Evolutionary conservation across 2,329 filamentous ascomycete species (phyloP).

Genomic region (Penicillium janthinellum): DNA sequence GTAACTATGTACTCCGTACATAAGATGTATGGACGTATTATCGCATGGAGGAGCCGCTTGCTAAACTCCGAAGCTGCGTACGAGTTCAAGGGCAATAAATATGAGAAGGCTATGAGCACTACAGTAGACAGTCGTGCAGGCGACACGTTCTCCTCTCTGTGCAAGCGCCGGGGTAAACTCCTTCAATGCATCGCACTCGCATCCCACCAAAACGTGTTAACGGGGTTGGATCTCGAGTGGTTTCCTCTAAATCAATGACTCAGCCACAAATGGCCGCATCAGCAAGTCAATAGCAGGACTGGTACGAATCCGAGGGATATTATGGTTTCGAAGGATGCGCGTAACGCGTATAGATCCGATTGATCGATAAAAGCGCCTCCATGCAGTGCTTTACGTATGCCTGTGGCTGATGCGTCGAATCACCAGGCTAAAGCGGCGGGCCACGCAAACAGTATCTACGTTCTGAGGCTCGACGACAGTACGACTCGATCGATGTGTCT

Average conservation of each 20-base stretch:
- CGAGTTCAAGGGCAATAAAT: background rate
- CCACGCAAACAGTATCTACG: background rate
- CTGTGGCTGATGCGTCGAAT: background rate
- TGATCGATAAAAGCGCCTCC: conserved; percentile 3
- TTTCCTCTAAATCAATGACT: background rate
- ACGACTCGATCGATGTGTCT: background rate
- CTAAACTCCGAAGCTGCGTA: background rate
- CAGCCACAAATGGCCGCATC: background rate
- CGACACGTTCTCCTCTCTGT: background rate
- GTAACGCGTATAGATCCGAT: background rate
- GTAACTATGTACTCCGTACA: background rate
- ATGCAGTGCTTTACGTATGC: background rate
- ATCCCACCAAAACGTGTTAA: background rate
- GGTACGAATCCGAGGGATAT: background rate
- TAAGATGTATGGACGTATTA: background rate
- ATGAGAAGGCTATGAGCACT: no score
- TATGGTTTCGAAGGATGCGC: no score
- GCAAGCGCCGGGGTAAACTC: background rate
- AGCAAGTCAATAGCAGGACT: background rate
- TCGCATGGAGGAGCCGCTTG: background rate
- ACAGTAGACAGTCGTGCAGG: no score
- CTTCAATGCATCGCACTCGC: background rate
- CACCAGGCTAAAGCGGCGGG: background rate
- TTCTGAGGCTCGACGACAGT: no score
- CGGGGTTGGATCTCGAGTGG: background rate